Base-by-base conservation (phyloP, 139 green algal species). In the Coelastrella sp. region DNA sequence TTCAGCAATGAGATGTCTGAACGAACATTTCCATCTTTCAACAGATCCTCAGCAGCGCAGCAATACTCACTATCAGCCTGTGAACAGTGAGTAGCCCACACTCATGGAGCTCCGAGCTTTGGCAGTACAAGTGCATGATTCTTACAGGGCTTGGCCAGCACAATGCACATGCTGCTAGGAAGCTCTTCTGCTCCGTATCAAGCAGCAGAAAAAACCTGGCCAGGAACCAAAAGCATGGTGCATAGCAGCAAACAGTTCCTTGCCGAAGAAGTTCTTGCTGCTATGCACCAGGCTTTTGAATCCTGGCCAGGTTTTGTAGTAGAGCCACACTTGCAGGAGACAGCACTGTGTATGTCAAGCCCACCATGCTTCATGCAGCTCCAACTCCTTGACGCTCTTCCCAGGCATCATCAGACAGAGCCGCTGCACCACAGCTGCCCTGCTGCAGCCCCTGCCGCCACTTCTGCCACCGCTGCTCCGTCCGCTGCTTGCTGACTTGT, bases 321-420 rank as follows among this genome's bases (percentile, higher is more conserved):
- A 72, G 0, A 17, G 63, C 15, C 63, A 72, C 12, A 72, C 5
- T 72, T 14, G 63, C 63, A 72, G 15, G 63, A 72, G 12, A 72
- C 63, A 78, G n/a, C 17, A 78, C 19, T 25, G 22, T 35, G 22
- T 12, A 25, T 60, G 24, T 60, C 8, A 8, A 59, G 20, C 80
- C 35, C 82, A 87, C 82, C 82, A 87, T 19, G 61, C 7, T 14
- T 87, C 81, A 24, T 87, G 81, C 60, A 59, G 14, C 60, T 76
- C 17, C 27, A 87, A 20, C 82, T 87, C 60, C 82, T 63, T 61
- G 8, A 65, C 65, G 65, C 27, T 87, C 65, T 87, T 87, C 27
- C 82, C 82, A 11, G 82, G 65, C 82, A 87, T 87, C 82, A 87
- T 87, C 17, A 87, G 35, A 20, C 65, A 11, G 20, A 87, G 82